Conservation (phyloP, 2,329 filamentous ascomycete genomes). For the Aspergillus clavatus region DNA sequence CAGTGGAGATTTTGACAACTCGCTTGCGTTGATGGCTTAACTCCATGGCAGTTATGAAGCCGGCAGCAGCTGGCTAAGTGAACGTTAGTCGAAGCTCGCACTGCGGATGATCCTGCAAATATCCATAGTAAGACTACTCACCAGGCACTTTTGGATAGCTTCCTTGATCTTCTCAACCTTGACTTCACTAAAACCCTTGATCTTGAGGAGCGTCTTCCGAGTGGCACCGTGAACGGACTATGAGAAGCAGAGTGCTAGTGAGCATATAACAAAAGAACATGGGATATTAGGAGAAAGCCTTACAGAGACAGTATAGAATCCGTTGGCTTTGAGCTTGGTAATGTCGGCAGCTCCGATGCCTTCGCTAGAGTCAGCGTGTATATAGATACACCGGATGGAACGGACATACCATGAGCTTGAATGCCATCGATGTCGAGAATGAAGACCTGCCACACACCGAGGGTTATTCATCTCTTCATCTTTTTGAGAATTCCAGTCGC, state of each 20-base stretch:
- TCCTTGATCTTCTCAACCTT: constrained; percentile 70
- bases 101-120: too few species aligned
- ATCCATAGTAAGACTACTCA: constrained; percentile 23
- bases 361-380: constrained; percentile 18
- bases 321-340: constrained; percentile 58
- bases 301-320: constrained; percentile 61
- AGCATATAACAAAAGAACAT: not conserved
- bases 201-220: constrained; percentile 57
- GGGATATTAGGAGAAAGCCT: constrained; percentile 14
- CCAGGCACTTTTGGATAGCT: constrained; percentile 57
- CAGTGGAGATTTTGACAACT: constrained; percentile 62
- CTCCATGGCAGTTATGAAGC: constrained; percentile 63
- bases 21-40: constrained; percentile 58
- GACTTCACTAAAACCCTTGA: constrained; percentile 65
- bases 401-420: constrained; percentile 54
- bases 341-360: constrained; percentile 63
- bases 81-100: constrained; percentile 1
- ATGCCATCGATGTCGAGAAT: constrained; percentile 65
- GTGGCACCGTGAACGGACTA: constrained; percentile 59
- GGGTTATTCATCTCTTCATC: not conserved
- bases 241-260: not conserved
- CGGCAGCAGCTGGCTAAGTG: constrained; percentile 51
- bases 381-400: not conserved
- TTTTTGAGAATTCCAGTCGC: not conserved
- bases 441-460: constrained; percentile 41